Percentiles rank a stretch among this genome's conserved stretches.
Evolutionary conservation across 768 basidiomycete species (phyloP).

Genomic region (Fomitopsis serialis): DNA sequence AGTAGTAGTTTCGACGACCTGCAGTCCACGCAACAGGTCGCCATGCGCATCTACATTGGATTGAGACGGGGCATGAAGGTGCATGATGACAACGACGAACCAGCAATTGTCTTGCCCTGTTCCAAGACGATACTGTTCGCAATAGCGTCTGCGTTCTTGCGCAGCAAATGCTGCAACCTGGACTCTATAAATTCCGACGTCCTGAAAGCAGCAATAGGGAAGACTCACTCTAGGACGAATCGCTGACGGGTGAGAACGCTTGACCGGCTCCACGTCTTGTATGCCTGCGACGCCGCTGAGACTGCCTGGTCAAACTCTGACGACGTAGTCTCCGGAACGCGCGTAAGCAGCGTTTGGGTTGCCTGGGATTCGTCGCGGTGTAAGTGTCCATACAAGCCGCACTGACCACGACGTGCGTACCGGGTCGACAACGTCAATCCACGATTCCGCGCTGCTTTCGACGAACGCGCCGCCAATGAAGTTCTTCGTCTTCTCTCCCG

Average conservation of each 20-base stretch:
- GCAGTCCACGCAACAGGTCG: constrained; percentile 87
- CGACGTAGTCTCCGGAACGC: constrained; percentile 83
- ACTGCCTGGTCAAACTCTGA: constrained; percentile 82
- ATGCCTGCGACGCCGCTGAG: constrained; percentile 78
- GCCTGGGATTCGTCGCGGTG: constrained; percentile 41
- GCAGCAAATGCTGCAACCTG: constrained; percentile 84
- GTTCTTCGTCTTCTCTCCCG: constrained; percentile 87
- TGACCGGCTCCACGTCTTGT: constrained; percentile 83
- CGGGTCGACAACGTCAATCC: constrained; percentile 88
- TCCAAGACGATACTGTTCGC: constrained; percentile 89
- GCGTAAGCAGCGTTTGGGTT: constrained; percentile 84
- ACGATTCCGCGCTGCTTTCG: constrained; percentile 71
- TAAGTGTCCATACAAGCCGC: too few relatives aligned
- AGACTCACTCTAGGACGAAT: constrained; percentile 81
- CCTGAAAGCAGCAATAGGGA: background rate
- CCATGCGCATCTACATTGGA: constrained; percentile 77
- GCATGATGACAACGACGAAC: constrained; percentile 32
- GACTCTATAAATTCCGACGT: background rate
- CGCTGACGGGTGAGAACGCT: constrained; percentile 83
- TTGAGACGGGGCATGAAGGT: background rate
- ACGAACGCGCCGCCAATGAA: constrained; percentile 88
- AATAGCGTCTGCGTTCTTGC: constrained; percentile 80
- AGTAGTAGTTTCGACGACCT: constrained; percentile 79
- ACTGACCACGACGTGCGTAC: constrained; percentile 33
- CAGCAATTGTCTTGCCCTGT: constrained; percentile 91